Conservation (phyloP, 441 rosid species). For the Pelargonium fulgidum region DNA sequence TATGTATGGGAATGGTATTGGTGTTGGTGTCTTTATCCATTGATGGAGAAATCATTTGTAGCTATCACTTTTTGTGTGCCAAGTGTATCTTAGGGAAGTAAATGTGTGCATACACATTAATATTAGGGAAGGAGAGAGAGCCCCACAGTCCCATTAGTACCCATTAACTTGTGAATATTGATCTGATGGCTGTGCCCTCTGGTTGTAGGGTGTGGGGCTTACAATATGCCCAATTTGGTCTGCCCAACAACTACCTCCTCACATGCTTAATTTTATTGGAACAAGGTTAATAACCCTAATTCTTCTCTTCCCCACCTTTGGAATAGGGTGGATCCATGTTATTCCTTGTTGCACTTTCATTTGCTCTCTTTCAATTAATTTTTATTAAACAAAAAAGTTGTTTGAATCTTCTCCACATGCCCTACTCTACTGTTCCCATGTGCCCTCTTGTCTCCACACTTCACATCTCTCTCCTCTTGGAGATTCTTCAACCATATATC, state of each 20-base stretch:
- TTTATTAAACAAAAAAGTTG: not conserved
- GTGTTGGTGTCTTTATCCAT: constrained; percentile 2
- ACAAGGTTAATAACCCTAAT: not conserved
- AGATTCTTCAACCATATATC: not conserved
- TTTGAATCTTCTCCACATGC: constrained; percentile 2
- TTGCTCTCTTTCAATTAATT: not conserved
- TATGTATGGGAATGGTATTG: constrained; percentile 2
- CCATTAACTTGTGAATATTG: not conserved
- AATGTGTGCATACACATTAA: not conserved
- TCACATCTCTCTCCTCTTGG: not conserved
- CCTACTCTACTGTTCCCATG: not conserved
- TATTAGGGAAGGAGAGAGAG: no score
- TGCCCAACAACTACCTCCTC: constrained; percentile 1
- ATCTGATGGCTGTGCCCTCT: not conserved
- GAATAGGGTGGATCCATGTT: not conserved
- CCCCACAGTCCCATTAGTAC: not conserved
- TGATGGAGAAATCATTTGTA: not conserved
- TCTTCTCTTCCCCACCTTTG: not conserved
- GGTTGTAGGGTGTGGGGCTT: not conserved
- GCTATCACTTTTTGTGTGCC: not conserved
- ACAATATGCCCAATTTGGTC: not conserved
- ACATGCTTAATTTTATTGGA: not conserved
- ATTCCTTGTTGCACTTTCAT: not conserved
- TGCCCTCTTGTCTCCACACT: not conserved
- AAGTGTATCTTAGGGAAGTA: not conserved